Conservation (phyloP, 352 stramenopile genomes). For the Phytophthora constricta region DNA sequence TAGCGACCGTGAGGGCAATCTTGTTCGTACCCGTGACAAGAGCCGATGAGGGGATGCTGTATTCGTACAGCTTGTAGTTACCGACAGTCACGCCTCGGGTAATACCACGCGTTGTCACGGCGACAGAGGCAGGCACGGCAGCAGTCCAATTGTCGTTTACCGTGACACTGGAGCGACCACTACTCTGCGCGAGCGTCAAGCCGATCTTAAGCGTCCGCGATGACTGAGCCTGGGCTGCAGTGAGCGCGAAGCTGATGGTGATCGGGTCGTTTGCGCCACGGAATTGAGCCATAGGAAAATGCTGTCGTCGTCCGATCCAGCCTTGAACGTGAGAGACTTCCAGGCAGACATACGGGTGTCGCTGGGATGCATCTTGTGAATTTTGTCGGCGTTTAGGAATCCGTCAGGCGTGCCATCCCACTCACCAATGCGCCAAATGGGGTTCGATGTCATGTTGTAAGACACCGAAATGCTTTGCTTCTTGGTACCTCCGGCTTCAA, state of each 20-base stretch:
- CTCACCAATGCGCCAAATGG: constrained; percentile 51
- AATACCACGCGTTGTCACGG: constrained; percentile 55
- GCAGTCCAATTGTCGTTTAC: constrained; percentile 53
- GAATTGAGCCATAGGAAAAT: constrained; percentile 58
- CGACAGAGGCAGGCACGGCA: constrained; percentile 35
- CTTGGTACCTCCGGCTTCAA: constrained; percentile 16
- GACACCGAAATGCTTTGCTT: constrained; percentile 37
- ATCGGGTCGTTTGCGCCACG: constrained; percentile 53
- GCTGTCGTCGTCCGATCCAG: constrained; percentile 20
- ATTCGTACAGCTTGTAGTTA: constrained; percentile 66
- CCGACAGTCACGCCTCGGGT: constrained; percentile 51
- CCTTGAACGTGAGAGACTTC: constrained; percentile 35
- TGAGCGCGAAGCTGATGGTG: constrained; percentile 44
- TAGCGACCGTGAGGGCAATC: constrained; percentile 47
- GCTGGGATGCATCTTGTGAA: constrained; percentile 61
- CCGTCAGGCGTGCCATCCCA: constrained; percentile 48
- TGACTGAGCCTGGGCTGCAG: constrained; percentile 21
- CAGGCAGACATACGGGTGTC: constrained; percentile 48
- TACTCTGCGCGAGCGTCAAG: constrained; percentile 51
- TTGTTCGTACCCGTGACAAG: constrained; percentile 43
- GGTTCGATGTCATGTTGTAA: constrained; percentile 28
- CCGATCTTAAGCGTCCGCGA: constrained; percentile 46
- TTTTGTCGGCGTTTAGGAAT: constrained; percentile 60
- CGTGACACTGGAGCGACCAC: constrained; percentile 39
- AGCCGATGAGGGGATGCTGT: constrained; percentile 43